Base-by-base conservation (phyloP, 2,329 filamentous ascomycete genomes). In the Colletotrichum lindemuthianum region DNA sequence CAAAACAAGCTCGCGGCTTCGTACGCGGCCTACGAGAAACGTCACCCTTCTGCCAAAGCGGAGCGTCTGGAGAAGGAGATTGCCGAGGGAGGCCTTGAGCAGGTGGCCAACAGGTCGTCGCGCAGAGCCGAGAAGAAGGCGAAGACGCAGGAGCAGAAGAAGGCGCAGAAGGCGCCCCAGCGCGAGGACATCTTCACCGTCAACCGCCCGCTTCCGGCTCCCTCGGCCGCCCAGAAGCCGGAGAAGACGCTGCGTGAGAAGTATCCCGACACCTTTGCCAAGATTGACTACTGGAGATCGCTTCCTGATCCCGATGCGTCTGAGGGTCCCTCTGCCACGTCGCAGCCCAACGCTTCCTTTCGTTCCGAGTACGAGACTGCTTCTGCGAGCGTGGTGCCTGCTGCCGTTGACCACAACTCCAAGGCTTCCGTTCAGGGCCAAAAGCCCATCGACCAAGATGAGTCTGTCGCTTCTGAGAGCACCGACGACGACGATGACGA, bases 121-220 rank as follows among this genome's bases (percentile, higher is more conserved):
- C 61, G 61, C 10, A 53, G 61, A 50, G 45, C 61, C 12, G 50
- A 64, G 6, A 54, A 60, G 45, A 60, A 64, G 44, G 61, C 50
- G 3, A 49, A 64, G 39, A 64, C 60, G 39, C 54, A 64, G 44
- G 61, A 57, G 32, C 44, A 64, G 24, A 64, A 60, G 37, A 61
- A 61, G 15, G 44, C 52, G 3, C 59, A 57, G 11, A 56, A 56
- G 50, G 50, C 50, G 11, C 13, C 49, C 39, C 50, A 55, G 10
- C 50, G 50, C 13, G 57, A 60, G 34, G 16, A 16, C 12, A 16
- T 47, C 11, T 15, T 40, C 44, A 13, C 52, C 16, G 15, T 33
- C 33, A 32, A 32, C 16, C 16, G 8, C 36, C 41, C 54, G 6
- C 12, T 55, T 37, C 41, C 55, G 4, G 41, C 43, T 11, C 6